Conservation (phyloP, 768 basidiomycete species). For the Amanita jacksonii region DNA sequence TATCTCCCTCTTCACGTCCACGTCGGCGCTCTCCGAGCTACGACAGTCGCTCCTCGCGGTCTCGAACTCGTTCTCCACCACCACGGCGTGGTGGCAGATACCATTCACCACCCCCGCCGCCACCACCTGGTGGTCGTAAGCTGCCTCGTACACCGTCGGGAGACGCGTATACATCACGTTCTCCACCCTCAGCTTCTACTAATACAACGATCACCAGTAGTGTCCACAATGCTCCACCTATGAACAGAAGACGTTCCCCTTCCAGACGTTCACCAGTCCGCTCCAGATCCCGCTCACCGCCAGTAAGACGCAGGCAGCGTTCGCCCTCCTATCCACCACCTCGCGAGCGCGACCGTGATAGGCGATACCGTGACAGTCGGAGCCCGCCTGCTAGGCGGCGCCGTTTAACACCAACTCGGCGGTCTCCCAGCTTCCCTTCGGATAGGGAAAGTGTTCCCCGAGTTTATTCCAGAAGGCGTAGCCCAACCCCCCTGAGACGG, state of each 20-base stretch:
- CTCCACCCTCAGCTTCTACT: constrained; percentile 15
- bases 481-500: constrained; percentile 28
- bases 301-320: constrained; percentile 27
- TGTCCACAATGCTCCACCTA: not conserved
- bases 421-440: constrained; percentile 21
- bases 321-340: constrained; percentile 45
- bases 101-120: constrained; percentile 25
- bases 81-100: constrained; percentile 15
- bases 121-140: no score
- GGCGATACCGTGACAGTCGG: constrained; percentile 33
- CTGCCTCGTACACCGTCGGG: constrained; percentile 15
- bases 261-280: constrained; percentile 18
- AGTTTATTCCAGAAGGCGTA: constrained; percentile 35
- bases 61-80: constrained; percentile 30
- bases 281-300: constrained; percentile 35
- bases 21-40: constrained; percentile 27
- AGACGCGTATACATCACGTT: constrained; percentile 14
- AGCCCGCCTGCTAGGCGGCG: constrained; percentile 46
- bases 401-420: constrained; percentile 26
- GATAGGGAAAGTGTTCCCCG: constrained; percentile 25
- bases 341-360: constrained; percentile 25
- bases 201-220: constrained; percentile 2
- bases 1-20: constrained; percentile 32
- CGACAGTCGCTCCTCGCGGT: constrained; percentile 24
- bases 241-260: constrained; percentile 12